A percentile compares a stretch with the other conserved stretches of the same genome.
These are phyloP conservation scores for Pouteria campechiana DNA, from an alignment of 179 eudicot species.

Conservation along the genomic window DNA sequence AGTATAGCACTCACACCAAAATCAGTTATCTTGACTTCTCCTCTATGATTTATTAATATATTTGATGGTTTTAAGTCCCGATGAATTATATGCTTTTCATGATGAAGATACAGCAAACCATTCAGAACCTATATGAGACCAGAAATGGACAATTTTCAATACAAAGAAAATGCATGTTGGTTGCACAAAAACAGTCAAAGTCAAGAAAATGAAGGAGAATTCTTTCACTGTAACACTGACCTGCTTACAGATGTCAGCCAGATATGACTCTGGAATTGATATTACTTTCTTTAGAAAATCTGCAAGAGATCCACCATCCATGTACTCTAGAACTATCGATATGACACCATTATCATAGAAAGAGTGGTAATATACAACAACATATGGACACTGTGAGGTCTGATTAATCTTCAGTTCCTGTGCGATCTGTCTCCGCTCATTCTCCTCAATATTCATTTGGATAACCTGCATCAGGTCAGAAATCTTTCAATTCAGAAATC, in stretches of 20 bases:
- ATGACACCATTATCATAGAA: slow-evolving; percentile 86
- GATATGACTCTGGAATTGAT: slow-evolving; percentile 77
- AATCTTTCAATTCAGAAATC: too few relatives aligned
- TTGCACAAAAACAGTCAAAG: too few relatives aligned
- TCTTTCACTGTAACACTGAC: too few relatives aligned
- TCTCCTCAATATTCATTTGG: slow-evolving; percentile 90
- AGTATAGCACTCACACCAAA: slow-evolving; percentile 96
- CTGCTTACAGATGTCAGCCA: slow-evolving; percentile 93
- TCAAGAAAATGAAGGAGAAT: too few relatives aligned
- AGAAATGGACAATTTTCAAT: not conserved
- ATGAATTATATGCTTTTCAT: slow-evolving; percentile 84
- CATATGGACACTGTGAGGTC: slow-evolving; percentile 74
- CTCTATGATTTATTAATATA: slow-evolving; percentile 88
- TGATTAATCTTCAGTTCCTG: slow-evolving; percentile 92
- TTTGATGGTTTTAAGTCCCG: slow-evolving; percentile 95
- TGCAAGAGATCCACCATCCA: slow-evolving; percentile 97
- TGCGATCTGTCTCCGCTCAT: slow-evolving; percentile 70
- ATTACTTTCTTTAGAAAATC: slow-evolving; percentile 70
- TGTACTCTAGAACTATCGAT: slow-evolving; percentile 90
- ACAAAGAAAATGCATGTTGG: not conserved
- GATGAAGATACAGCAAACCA: slow-evolving; percentile 94
- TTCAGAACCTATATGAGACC: slow-evolving; percentile 55
- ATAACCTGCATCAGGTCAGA: slow-evolving; percentile 83
- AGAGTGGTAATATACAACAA: slow-evolving; percentile 87
- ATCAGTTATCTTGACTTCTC: slow-evolving; percentile 97